Evolutionary conservation across 1,139 yeast genomes (phyloP), one percentile per base, ranked within the genome.

Genomic region (Yarrowia galli): DNA sequence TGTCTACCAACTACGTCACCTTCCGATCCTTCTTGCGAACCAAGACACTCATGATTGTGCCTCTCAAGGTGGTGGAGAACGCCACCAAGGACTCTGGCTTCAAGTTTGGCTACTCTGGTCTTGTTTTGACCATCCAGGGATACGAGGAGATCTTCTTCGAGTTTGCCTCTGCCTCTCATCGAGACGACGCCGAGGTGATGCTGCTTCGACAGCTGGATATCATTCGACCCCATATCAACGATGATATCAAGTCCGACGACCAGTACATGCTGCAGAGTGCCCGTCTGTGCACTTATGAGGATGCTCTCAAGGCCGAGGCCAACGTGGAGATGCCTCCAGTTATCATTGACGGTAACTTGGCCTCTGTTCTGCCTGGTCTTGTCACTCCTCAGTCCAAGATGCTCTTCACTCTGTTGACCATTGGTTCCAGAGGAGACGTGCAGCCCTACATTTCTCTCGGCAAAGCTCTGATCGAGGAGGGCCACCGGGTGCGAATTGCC

Each of bases 371-470:
- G 9, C 60, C 64, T 22, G 42, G 49, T 8, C 51, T 68, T 22
- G 61, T 65, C 13, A 67, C 69, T 32, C 78, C 79, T 0, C 60
- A 70, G 42, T 67, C 72, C 43, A 79, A 86, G 0, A 84, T 84
- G 71, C 85, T 83, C 54, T 85, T 93, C 73, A 89, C 92, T 0
- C 79, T 92, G 68, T 79, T 93, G 69, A 93, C 98, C 0, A 93
- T 93, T 74, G 98, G 98, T 0, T 91, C 97, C 0, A 82, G 98
- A 69, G 98, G 98, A 54, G 98, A 93, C 78, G 98, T 93, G 9
- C 98, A 93, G 76, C 98, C 98, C 0, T 95, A 92, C 75, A 89
- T 93, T 71, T 95, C 98, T 0, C 79, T 93, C n/a, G 96, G 91
- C 0, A 86, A 87, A 72, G 97, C 95, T 0, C 80, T 93, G 63